Evolutionary conservation across 2,329 filamentous ascomycete species (phyloP).

Genomic region (Aureobasidium leucospermi): DNA sequence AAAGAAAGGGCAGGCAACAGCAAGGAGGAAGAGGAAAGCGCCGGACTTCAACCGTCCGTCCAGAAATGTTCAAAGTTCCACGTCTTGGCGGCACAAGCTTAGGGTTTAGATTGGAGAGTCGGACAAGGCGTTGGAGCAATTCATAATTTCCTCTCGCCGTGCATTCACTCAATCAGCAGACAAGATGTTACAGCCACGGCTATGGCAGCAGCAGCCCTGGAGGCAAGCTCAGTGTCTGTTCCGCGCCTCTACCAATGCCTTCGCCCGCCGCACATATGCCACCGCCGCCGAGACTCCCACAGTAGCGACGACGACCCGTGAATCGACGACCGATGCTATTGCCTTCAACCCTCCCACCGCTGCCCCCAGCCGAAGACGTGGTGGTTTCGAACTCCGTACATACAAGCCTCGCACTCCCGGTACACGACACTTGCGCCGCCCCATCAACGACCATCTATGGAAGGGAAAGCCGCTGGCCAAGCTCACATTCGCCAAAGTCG

Average conservation of each 20-base stretch:
- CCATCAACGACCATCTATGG: slow-evolving; percentile 95
- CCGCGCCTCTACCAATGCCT: slow-evolving; percentile 28
- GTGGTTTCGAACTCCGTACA: slow-evolving; percentile 56
- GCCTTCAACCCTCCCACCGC: slow-evolving; percentile 39
- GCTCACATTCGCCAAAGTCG: slow-evolving; percentile 86
- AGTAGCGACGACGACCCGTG: slow-evolving; percentile 17
- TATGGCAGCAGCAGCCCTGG: slow-evolving; percentile 36
- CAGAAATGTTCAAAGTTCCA: background rate
- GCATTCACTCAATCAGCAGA: background rate
- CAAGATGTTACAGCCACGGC: slow-evolving; percentile 59
- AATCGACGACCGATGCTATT: slow-evolving; percentile 22
- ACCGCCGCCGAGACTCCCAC: slow-evolving; percentile 33
- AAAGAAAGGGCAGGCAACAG: background rate
- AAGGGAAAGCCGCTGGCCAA: slow-evolving; percentile 78
- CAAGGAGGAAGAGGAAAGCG: background rate
- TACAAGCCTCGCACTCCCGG: slow-evolving; percentile 94
- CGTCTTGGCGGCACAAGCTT: slow-evolving; percentile 1
- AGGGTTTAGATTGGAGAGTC: background rate
- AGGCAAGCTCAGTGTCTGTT: slow-evolving; percentile 41
- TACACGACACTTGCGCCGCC: slow-evolving; percentile 80
- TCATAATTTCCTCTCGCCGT: background rate
- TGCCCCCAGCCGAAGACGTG: slow-evolving; percentile 27
- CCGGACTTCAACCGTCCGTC: background rate
- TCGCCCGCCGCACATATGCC: slow-evolving; percentile 45
- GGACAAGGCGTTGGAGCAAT: slow-evolving; percentile 1